A percentile compares a stretch with the other conserved stretches of the same genome.
Evolutionary conservation across 2,329 filamentous ascomycete genomes (phyloP).

Genomic region (Xylariomycetidae sp.): DNA sequence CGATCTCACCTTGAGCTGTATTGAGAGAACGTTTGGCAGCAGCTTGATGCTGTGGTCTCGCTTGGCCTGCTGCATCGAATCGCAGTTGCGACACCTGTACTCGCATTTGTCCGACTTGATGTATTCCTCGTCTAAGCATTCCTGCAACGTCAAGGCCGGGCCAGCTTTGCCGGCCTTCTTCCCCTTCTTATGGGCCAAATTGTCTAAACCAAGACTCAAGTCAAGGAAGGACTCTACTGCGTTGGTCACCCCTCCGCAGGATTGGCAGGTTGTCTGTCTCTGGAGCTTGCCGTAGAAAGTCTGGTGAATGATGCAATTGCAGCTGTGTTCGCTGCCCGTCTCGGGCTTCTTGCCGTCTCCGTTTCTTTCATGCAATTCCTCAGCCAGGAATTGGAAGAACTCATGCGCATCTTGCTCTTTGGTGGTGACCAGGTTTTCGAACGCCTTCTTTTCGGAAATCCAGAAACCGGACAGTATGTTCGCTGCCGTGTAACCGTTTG

Average conservation of each 20-base stretch:
- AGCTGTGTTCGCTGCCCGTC: constrained; percentile 56
- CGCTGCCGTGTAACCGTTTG: constrained; percentile 84
- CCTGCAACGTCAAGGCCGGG: constrained; percentile 52
- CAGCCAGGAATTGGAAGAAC: constrained; percentile 92
- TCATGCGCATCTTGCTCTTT: constrained; percentile 96
- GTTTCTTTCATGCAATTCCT: constrained; percentile 82
- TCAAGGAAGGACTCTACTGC: constrained; percentile 87
- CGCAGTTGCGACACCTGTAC: constrained; percentile 80
- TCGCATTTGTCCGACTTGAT: constrained; percentile 82
- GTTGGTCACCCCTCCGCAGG: constrained; percentile 75
- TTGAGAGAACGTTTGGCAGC: constrained; percentile 80
- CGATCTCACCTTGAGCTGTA: constrained; percentile 75
- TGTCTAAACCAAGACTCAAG: constrained; percentile 80
- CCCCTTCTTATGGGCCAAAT: constrained; percentile 58
- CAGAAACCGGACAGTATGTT: constrained; percentile 86
- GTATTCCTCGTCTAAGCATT: constrained; percentile 80
- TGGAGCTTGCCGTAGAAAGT: constrained; percentile 91
- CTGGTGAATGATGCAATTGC: constrained; percentile 88
- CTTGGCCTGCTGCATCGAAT: constrained; percentile 68
- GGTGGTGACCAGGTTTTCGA: constrained; percentile 76
- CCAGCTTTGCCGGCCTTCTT: constrained; percentile 47
- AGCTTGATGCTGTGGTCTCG: constrained; percentile 81
- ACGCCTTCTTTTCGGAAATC: constrained; percentile 71
- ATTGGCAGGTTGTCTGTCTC: constrained; percentile 84
- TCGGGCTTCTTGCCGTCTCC: constrained; percentile 60